These are phyloP conservation scores for Fusarium sp. DNA, from an alignment of 2,329 filamentous ascomycete genomes.

Conservation along the genomic window DNA sequence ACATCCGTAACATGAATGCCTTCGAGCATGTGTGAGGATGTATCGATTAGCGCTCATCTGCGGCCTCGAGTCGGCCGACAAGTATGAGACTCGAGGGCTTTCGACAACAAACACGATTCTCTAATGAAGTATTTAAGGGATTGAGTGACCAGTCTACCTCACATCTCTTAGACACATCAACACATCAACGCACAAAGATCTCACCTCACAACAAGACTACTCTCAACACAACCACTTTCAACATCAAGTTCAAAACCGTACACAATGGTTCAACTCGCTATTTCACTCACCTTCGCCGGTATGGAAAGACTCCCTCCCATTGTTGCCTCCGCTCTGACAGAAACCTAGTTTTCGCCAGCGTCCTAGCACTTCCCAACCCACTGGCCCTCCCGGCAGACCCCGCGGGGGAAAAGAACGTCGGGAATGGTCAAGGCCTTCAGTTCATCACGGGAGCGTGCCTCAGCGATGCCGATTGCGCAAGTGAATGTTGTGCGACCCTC, in stretches of 20 bases:
- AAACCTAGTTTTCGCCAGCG: constrained; percentile 4
- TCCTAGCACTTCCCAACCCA: constrained; percentile 24
- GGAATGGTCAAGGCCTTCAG: constrained; percentile 25
- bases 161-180: background rate
- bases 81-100: background rate
- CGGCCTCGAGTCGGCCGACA: background rate
- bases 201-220: background rate
- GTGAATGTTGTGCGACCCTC: constrained; percentile 46
- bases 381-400: constrained; percentile 19
- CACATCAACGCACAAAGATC: background rate
- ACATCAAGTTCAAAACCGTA: background rate
- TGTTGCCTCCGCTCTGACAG: background rate
- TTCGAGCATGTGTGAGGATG: background rate
- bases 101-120: background rate
- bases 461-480: constrained; percentile 41
- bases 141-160: background rate
- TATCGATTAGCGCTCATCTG: background rate
- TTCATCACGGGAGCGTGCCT: constrained; percentile 36
- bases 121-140: background rate
- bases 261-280: constrained; percentile 9
- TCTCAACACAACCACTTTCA: background rate
- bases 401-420: constrained; percentile 27
- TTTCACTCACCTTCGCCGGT: constrained; percentile 1
- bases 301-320: background rate
- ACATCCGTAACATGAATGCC: constrained; percentile 10